Base-by-base conservation (phyloP, 2,329 filamentous ascomycete genomes). In the Diplodia intermedia region DNA sequence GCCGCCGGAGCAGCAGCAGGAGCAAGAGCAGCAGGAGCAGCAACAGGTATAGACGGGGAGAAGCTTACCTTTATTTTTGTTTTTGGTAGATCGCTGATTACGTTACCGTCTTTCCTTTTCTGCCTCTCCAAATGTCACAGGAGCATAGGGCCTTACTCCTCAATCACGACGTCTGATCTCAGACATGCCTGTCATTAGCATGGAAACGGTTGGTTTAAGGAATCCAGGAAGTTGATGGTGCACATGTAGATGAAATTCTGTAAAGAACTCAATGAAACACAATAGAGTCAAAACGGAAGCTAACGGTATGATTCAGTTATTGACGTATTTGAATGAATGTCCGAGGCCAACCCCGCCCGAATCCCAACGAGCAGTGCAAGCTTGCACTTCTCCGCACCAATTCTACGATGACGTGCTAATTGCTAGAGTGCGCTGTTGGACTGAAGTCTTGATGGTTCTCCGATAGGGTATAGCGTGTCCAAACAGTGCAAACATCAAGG, bases 401-500 rank as follows among this genome's bases (percentile, higher is more conserved):
- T 47, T 47, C 8, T 20, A 18, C 8, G 40, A 20, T 11, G n/a
- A 1, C 9, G n/a, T 47, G 43, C 11, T 18, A 47, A 47, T 47
- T 2, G 1, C 2, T 7, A 20, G 20, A 47, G 4, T 18, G 50
- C 50, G 23, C 14, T 20, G 33, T 18, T 40, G 33, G n/a, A 9
- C n/a, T 40, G 54, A 43, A 20, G 54, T 57, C 33, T 23, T 9
- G 6, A 11, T 5, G 7, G 14, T 57, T 57, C 23, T 33, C n/a
- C 14, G 54, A 38, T 57, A 9, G n/a, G 54, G 54, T 23, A 40
- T 57, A 40, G 54, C 18, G 54, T 40, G 1, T 23, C 40, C 33
- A 57, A 57, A 40, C 54, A 57, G n/a, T 38, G n/a, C 54, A 57
- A 62, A 62, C 57, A 50, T 31, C 26, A n/a, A 9, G 23, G 2